Conservation (phyloP, 164 flowering plant species). For the Berberis vulgaris region DNA sequence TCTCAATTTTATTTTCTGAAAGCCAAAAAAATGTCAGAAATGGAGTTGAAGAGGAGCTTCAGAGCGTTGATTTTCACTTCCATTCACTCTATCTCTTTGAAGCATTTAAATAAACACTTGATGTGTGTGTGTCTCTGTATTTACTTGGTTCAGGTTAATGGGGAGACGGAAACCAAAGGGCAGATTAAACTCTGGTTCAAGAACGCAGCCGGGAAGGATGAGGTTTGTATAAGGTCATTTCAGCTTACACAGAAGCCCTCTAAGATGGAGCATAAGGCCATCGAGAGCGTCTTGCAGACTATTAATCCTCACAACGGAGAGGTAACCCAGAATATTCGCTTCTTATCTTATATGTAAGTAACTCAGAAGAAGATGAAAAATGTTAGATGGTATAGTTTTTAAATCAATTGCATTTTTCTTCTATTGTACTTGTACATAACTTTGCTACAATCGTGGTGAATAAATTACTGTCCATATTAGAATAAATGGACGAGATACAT, state of each 20-base stretch:
- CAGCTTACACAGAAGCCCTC: constrained; percentile 94
- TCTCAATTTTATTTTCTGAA: too few species aligned
- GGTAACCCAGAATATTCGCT: constrained; percentile 25
- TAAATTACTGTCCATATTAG: too few species aligned
- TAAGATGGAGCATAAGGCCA: constrained; percentile 94
- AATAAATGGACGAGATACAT: too few species aligned
- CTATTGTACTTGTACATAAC: neutral
- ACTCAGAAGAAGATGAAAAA: neutral
- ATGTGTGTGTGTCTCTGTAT: constrained; percentile 1
- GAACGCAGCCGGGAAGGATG: constrained; percentile 95
- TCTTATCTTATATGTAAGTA: neutral
- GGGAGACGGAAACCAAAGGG: constrained; percentile 97
- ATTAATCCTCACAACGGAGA: constrained; percentile 94
- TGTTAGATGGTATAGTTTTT: too few species aligned
- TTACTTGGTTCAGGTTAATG: constrained; percentile 55
- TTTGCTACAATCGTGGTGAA: too few species aligned
- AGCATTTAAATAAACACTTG: neutral
- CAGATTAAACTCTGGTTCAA: constrained; percentile 91
- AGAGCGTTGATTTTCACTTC: neutral
- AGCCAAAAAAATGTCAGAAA: too few species aligned
- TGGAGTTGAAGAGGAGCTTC: too few species aligned
- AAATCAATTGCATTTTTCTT: neutral
- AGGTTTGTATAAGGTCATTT: constrained; percentile 92
- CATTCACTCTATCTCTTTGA: neutral
- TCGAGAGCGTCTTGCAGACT: constrained; percentile 94